Evolutionary conservation across 164 flowering plant species (phyloP), one percentile per base, ranked within the genome.

Genomic region (Stephania yunnanensis): DNA sequence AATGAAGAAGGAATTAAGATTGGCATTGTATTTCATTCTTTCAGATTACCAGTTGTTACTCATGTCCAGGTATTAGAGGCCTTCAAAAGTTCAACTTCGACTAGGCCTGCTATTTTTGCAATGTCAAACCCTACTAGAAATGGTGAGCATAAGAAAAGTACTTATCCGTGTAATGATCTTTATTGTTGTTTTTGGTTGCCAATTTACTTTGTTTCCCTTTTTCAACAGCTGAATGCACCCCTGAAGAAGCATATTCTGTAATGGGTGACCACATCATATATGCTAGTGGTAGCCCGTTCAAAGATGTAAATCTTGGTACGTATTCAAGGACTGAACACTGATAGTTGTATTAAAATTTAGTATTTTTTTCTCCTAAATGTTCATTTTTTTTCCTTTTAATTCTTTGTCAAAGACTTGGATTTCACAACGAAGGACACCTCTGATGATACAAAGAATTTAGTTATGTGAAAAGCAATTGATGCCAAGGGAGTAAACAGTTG

Each of bases 201-300:
- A 46, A 65, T 30, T 76, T 15, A 17, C 20, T 58, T 58, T 58
- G 11, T 52, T 52, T 52, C 58, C 64, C 46, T 65, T 78, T 73
- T 20, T 65, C 63, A 36, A 73, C 89, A 95, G 99, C 97, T 85
- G 98, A 95, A 85, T 95, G 99, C 90, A 93, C 98, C 71, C 97
- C 98, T 71, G 90, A 90, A 58, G 92, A 95, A 85, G 99, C 98
- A 74, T 96, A 87, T 82, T 87, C 98, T 66, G 81, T 91, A 70
- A 76, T 93, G 77, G 98, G 99, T 71, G 95, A 92, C 66, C 86
- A 90, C 83, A 82, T 90, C 70, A 84, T 96, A 80, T 96, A 89
- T 87, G 99, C 97, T 53, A 93, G 97, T 87, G 98, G 99, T 78
- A 94, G 97, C 79, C 99, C 99, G 66, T 96, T 96, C 84, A 83